These are phyloP conservation scores for Komagataella pastoris DNA, from an alignment of 805 yeast species.

Conservation along the genomic window DNA sequence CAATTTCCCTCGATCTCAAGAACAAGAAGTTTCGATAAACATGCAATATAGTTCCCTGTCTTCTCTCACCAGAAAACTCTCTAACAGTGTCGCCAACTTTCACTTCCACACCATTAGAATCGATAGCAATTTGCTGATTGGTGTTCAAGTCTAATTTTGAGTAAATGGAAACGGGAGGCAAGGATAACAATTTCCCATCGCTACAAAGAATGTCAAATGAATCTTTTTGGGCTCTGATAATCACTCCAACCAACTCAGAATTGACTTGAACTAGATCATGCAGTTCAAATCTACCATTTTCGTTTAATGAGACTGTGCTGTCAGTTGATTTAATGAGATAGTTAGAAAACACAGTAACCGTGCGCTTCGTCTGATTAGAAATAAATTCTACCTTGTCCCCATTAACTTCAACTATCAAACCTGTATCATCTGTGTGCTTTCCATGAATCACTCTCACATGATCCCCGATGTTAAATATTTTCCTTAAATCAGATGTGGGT, in stretches of 20 bases:
- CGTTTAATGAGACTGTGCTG: conserved; percentile 52
- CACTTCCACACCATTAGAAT: conserved; percentile 71
- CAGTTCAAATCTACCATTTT: conserved; percentile 66
- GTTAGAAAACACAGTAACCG: conserved; percentile 85
- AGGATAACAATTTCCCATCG: conserved; percentile 61
- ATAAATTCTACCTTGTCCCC: conserved; percentile 83
- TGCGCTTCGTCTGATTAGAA: conserved; percentile 80
- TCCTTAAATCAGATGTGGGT: conserved; percentile 71
- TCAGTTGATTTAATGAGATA: conserved; percentile 88
- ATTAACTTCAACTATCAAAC: conserved; percentile 73
- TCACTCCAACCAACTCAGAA: conserved; percentile 78
- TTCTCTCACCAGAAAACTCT: conserved; percentile 69
- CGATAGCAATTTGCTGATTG: conserved; percentile 76
- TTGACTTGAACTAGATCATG: conserved; percentile 85
- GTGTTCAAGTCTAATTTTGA: conserved; percentile 53
- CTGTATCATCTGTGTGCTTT: conserved; percentile 86
- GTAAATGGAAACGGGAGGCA: conserved; percentile 74
- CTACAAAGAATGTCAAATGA: conserved; percentile 68
- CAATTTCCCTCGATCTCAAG: conserved; percentile 62
- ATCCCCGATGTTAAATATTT: conserved; percentile 82
- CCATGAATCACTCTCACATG: conserved; percentile 90
- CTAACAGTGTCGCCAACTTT: conserved; percentile 88
- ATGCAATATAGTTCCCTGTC: conserved; percentile 82
- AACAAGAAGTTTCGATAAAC: conserved; percentile 72
- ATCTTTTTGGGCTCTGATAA: conserved; percentile 82